Percentiles rank a stretch among this genome's conserved stretches.
Conservation (phyloP, 768 basidiomycete species). For the Hygrocybe punicea region DNA sequence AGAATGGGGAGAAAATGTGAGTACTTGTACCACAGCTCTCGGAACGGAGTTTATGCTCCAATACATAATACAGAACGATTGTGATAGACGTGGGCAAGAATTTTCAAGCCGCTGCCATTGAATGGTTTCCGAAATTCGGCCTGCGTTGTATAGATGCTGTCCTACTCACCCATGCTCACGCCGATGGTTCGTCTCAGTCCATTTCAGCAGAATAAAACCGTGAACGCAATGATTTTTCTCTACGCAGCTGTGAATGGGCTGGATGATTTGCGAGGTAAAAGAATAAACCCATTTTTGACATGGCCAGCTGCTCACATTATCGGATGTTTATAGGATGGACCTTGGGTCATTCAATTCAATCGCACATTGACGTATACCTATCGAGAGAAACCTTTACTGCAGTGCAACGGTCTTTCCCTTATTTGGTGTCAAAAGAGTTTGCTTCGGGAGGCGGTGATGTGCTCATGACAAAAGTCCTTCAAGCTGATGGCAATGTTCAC, state of each 20-base stretch:
- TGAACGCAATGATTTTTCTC: constrained; percentile 2
- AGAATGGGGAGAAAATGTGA: constrained; percentile 48
- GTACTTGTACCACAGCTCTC: no score
- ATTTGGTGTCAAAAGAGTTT: constrained; percentile 70
- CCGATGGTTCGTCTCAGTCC: constrained; percentile 50
- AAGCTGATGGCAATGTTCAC: neutral
- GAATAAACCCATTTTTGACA: neutral
- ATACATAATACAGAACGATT: constrained; percentile 51
- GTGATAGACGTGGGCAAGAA: constrained; percentile 86
- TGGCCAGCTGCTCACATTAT: neutral
- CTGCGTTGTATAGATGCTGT: constrained; percentile 57
- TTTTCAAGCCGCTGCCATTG: constrained; percentile 54
- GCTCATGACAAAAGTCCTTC: constrained; percentile 17
- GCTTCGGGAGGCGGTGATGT: constrained; percentile 82
- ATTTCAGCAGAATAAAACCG: neutral
- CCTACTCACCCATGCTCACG: constrained; percentile 85
- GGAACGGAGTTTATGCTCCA: no score
- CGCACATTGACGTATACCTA: constrained; percentile 71
- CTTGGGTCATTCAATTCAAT: constrained; percentile 57
- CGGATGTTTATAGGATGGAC: constrained; percentile 61
- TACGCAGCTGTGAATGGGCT: constrained; percentile 76
- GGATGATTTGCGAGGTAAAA: constrained; percentile 76
- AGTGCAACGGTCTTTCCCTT: constrained; percentile 73
- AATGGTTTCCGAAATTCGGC: constrained; percentile 64
- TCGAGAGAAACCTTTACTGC: constrained; percentile 62